Conservation (phyloP, 169 alveolate genomes). For the Plasmodium knowlesi region DNA sequence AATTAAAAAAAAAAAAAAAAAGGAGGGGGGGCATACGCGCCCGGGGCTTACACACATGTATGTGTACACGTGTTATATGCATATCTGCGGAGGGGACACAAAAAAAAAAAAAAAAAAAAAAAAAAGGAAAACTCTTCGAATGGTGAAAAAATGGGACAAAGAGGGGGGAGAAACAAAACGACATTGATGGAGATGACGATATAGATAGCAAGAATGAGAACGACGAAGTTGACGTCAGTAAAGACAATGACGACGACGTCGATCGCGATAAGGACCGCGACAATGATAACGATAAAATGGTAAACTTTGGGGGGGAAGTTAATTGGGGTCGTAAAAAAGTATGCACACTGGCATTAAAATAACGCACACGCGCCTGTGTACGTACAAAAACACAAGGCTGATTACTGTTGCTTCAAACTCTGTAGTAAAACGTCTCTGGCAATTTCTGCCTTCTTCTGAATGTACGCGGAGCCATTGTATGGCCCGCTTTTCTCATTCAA, state of each 20-base stretch:
- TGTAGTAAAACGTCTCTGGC: conserved; percentile 49
- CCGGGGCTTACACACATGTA: background rate
- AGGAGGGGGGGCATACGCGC: background rate
- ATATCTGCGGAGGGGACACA: background rate
- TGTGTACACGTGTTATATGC: background rate
- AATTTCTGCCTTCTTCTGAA: conserved; percentile 58
- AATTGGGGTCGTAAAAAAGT: background rate
- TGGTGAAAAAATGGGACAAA: background rate
- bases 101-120: background rate
- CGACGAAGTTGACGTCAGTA: too few species aligned
- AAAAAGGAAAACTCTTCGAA: background rate
- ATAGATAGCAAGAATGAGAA: too few species aligned
- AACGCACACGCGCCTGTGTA: background rate
- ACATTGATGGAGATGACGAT: background rate
- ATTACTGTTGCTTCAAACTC: conserved; percentile 21
- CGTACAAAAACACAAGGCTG: background rate
- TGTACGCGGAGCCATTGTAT: conserved; percentile 52
- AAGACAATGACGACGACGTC: too few species aligned
- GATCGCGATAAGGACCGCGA: background rate
- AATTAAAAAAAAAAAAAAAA: background rate
- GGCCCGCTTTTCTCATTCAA: conserved; percentile 53
- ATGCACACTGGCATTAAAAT: background rate
- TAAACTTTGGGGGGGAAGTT: background rate
- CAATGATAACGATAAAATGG: background rate
- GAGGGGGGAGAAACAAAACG: background rate